Evolutionary conservation across 768 basidiomycete genomes (phyloP), one percentile per base, ranked within the genome.

Genomic region (Butyriboletus loyo): DNA sequence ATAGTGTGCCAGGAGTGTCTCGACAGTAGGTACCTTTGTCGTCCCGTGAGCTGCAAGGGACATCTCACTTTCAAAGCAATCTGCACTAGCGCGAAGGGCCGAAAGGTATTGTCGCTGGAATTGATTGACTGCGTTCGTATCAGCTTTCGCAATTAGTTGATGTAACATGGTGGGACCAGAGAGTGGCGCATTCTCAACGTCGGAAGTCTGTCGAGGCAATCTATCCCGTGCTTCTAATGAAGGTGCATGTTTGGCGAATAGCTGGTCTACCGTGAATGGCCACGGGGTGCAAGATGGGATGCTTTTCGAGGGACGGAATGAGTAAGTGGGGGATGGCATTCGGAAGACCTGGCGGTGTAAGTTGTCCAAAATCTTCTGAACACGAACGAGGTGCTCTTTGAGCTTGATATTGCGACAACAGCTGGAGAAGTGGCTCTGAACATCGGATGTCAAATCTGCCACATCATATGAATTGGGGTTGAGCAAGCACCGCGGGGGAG

Each of bases 191-290:
- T 52, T 40, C 4, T 4, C 13, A 9, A 21, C 30, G 1, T 47
- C 15, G 4, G 28, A 7, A 5, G 9, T n/a, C 3, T 25, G 36
- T 8, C 17, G n/a, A n/a, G n/a, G n/a, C n/a, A n/a, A n/a, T n/a
- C n/a, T n/a, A n/a, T n/a, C n/a, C n/a, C n/a, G n/a, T 3, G 2
- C n/a, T 14, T 2, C 44, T 28, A 50, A 27, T 0, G 24, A 21
- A 17, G 60, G 63, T n/a, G 47, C 17, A 14, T 30, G 11, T 30
- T 60, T 51, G 22, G n/a, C 13, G 10, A 59, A 49, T 8, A 59
- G 24, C 14, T 58, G 37, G 9, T 54, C 46, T 30, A 35, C 2
- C 1, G 49, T 38, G 27, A 48, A 3, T 11, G 27, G 10, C 38
- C 43, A 53, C 7, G 19, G 21, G 1, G 6, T 7, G 3, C n/a